phyloP scores from a whole-genome alignment of 306 rosid species.

The Canavalia gladiata region DNA sequence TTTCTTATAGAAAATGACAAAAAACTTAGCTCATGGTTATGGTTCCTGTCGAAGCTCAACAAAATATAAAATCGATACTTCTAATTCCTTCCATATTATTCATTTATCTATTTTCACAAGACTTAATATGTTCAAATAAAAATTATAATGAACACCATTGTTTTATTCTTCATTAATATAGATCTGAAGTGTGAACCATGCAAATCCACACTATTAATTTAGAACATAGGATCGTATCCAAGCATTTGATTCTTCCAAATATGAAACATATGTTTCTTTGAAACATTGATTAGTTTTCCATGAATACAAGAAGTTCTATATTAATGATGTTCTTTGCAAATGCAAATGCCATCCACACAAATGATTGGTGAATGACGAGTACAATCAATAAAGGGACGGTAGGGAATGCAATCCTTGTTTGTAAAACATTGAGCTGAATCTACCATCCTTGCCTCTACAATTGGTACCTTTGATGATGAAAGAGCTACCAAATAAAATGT shows the following conservation, averaged over 20 bases:
- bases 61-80: too few species aligned
- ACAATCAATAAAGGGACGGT: not conserved
- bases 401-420: not conserved
- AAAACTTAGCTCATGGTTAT: too few species aligned
- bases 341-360: too few species aligned
- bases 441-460: not conserved
- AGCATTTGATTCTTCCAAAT: not conserved
- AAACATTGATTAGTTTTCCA: not conserved
- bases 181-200: not conserved
- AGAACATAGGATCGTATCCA: too few species aligned
- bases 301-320: not conserved
- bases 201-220: not conserved
- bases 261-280: not conserved
- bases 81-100: too few species aligned
- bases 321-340: too few species aligned
- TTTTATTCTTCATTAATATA: not conserved
- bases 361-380: too few species aligned
- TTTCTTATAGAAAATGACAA: too few species aligned
- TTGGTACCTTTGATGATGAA: not conserved
- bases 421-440: not conserved
- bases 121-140: not conserved
- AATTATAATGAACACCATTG: not conserved
- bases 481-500: not conserved
- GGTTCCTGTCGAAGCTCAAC: too few species aligned
- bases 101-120: not conserved